These are phyloP conservation scores for Wickerhamiella sergipiensis DNA, from an alignment of 805 yeast species.

Conservation along the genomic window DNA sequence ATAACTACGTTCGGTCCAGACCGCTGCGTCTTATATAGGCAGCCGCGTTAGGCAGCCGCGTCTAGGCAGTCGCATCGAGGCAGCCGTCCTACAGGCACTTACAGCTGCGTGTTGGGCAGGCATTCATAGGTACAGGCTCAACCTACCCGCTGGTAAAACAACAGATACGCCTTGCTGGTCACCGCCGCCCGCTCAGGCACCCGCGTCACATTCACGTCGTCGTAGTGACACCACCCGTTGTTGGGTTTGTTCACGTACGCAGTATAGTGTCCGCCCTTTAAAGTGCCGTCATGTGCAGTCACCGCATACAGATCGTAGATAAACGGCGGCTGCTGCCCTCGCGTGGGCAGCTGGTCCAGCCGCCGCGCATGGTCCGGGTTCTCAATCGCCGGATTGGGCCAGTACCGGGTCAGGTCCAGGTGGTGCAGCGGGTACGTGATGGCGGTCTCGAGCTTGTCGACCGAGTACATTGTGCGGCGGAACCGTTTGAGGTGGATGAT, in stretches of 20 bases:
- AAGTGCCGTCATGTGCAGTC: slow-evolving; percentile 69
- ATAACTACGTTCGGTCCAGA: background rate
- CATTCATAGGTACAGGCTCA: too few species aligned
- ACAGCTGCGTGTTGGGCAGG: too few species aligned
- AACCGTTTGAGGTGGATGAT: slow-evolving; percentile 82
- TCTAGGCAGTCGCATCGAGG: too few species aligned
- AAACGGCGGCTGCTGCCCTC: slow-evolving; percentile 76
- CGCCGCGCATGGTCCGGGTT: slow-evolving; percentile 31
- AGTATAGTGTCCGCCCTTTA: slow-evolving; percentile 83
- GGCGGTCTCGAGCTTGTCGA: slow-evolving; percentile 48
- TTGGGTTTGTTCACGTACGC: slow-evolving; percentile 56
- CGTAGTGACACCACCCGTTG: slow-evolving; percentile 67
- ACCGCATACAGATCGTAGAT: slow-evolving; percentile 65
- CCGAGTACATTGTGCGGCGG: slow-evolving; percentile 26
- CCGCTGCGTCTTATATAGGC: too few species aligned
- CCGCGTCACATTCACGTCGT: slow-evolving; percentile 56
- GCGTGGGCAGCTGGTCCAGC: slow-evolving; percentile 37
- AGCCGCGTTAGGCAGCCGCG: too few species aligned
- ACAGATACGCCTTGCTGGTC: slow-evolving; percentile 67
- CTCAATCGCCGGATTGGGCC: slow-evolving; percentile 36
- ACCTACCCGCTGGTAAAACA: slow-evolving; percentile 58
- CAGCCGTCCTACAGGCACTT: too few species aligned
- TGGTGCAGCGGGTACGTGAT: slow-evolving; percentile 51
- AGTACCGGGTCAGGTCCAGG: slow-evolving; percentile 54
- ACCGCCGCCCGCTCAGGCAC: slow-evolving; percentile 37